phyloP scores from a whole-genome alignment of 441 rosid species.

The Francoa sonchifolia region DNA sequence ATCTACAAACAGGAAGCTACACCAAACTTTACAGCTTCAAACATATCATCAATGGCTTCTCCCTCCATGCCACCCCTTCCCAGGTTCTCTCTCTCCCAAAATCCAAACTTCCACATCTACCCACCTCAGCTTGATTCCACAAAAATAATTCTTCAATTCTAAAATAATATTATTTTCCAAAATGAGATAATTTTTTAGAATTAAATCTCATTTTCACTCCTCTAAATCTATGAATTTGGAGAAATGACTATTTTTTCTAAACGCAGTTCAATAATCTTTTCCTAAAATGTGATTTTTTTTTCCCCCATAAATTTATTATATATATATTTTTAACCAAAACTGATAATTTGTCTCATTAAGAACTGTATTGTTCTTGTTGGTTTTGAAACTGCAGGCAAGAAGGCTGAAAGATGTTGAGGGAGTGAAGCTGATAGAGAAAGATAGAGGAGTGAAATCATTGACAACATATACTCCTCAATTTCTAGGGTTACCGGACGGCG shows the following conservation, averaged over 20 bases:
- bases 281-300: neutral
- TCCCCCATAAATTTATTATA: neutral
- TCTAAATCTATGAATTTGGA: too few relatives aligned
- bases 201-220: too few relatives aligned
- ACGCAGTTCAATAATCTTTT: too few relatives aligned
- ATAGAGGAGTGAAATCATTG: constrained; percentile 73
- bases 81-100: too few relatives aligned
- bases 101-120: too few relatives aligned
- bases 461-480: constrained; percentile 74
- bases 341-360: neutral
- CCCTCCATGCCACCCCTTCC: constrained; percentile 42
- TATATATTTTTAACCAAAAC: neutral
- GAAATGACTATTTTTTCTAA: too few relatives aligned
- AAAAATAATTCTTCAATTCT: too few relatives aligned
- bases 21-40: constrained; percentile 76
- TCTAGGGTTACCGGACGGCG: constrained; percentile 46
- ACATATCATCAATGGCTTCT: constrained; percentile 67
- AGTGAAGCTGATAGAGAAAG: constrained; percentile 68
- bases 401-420: constrained; percentile 37
- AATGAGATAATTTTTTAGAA: too few relatives aligned
- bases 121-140: too few relatives aligned
- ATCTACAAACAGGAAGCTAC: too few relatives aligned
- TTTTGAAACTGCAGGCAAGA: constrained; percentile 34
- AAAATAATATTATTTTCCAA: too few relatives aligned
- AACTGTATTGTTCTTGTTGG: neutral